Evolutionary conservation across 805 yeast species (phyloP).

Genomic region (Hanseniaspora hatyaiensis): DNA sequence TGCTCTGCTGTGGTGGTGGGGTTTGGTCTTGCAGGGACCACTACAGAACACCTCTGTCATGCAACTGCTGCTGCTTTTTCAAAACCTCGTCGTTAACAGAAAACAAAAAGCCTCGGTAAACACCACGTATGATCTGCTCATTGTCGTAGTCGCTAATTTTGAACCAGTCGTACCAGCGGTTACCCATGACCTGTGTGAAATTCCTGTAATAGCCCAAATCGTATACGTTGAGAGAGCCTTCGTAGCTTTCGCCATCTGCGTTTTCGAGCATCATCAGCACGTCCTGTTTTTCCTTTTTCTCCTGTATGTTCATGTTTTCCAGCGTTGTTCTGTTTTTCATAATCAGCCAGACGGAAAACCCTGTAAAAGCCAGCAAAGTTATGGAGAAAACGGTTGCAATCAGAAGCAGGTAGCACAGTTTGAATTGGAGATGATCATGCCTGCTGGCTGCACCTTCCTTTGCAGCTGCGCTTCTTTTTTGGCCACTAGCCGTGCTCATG

Average conservation of each 20-base stretch:
- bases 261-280: constrained; percentile 27
- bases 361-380: constrained; percentile 46
- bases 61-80: constrained; percentile 24
- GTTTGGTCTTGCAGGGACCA: background rate
- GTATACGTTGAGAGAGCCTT: constrained; percentile 51
- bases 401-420: constrained; percentile 49
- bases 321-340: constrained; percentile 64
- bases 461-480: too few relatives aligned
- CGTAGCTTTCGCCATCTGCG: constrained; percentile 27
- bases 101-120: constrained; percentile 42
- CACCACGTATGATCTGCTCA: constrained; percentile 25
- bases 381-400: constrained; percentile 42
- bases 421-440: constrained; percentile 47
- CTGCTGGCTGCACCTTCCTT: constrained; percentile 34
- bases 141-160: constrained; percentile 40
- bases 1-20: too few relatives aligned
- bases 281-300: constrained; percentile 35
- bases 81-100: constrained; percentile 33
- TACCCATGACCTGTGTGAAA: constrained; percentile 67
- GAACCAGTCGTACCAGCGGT: constrained; percentile 51
- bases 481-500: constrained; percentile 42
- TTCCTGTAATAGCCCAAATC: constrained; percentile 58
- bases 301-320: constrained; percentile 51
- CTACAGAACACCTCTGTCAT: constrained; percentile 26
- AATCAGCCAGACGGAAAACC: constrained; percentile 49